Conservation (phyloP, 2,329 filamentous ascomycete genomes). For the Claviceps paspali region DNA sequence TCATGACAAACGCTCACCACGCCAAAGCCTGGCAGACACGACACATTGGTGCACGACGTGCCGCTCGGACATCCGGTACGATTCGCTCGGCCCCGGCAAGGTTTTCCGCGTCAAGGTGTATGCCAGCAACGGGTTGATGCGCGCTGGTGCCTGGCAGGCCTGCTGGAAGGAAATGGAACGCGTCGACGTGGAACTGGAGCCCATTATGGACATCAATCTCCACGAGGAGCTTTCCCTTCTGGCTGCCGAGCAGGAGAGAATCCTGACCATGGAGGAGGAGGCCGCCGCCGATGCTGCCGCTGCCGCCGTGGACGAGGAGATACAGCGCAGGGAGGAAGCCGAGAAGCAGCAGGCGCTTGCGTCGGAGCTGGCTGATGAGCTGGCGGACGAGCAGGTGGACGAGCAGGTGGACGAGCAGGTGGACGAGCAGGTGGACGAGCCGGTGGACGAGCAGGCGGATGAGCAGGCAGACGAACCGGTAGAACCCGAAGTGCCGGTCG, state of each 20-base stretch:
- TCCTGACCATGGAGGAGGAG: constrained; percentile 16
- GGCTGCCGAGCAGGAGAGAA: constrained; percentile 28
- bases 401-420: too few relatives aligned
- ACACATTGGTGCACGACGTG: constrained; percentile 44
- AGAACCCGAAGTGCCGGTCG: constrained; percentile 6
- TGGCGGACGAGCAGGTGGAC: too few relatives aligned
- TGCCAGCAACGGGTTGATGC: constrained; percentile 89
- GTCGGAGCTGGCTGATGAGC: constrained; percentile 3
- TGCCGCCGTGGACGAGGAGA: constrained; percentile 5
- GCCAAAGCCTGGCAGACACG: constrained; percentile 14
- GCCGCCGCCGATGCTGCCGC: constrained; percentile 7
- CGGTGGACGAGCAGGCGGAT: constrained; percentile 4
- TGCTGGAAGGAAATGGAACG: constrained; percentile 98
- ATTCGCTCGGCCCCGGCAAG: constrained; percentile 36
- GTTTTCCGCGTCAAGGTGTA: constrained; percentile 76
- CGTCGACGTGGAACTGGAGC: constrained; percentile 85
- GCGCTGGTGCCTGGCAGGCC: constrained; percentile 77
- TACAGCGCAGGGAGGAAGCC: constrained; percentile 14
- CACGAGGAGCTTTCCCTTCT: constrained; percentile 46
- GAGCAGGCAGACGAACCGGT: constrained; percentile 7
- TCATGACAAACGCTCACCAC: constrained; percentile 13
- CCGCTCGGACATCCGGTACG: constrained; percentile 37
- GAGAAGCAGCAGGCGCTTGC: constrained; percentile 8
- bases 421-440: too few relatives aligned
- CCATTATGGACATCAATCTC: constrained; percentile 46